phyloP scores from a whole-genome alignment of 139 green algal genomes.

The Chlorella sp. region DNA sequence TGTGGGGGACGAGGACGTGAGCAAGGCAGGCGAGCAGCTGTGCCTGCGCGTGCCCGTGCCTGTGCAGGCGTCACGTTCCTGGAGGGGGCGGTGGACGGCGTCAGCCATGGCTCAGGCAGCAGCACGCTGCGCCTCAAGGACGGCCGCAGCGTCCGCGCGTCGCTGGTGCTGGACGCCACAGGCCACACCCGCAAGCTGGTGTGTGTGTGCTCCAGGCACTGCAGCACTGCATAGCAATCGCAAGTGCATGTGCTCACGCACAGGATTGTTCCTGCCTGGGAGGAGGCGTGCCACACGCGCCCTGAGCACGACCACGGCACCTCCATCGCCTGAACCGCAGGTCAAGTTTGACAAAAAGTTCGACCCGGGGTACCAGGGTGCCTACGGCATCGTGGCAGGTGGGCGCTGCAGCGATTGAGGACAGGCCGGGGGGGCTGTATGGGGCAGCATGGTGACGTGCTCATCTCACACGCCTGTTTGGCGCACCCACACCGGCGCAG shows the following conservation, averaged over 20 bases:
- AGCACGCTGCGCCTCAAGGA: slow-evolving; percentile 48
- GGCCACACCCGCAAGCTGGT: slow-evolving; percentile 79
- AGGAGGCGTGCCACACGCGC: too few species aligned
- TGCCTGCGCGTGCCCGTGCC: background rate
- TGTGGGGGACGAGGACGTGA: background rate
- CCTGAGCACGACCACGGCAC: too few species aligned
- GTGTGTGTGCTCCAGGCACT: background rate
- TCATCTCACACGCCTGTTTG: too few species aligned
- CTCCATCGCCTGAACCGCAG: too few species aligned
- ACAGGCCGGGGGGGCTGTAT: too few species aligned
- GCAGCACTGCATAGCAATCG: too few species aligned
- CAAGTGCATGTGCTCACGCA: too few species aligned
- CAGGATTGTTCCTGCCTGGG: too few species aligned
- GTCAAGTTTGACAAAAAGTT: slow-evolving; percentile 87
- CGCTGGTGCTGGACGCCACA: slow-evolving; percentile 88
- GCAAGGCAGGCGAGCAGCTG: too few species aligned
- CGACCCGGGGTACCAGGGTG: slow-evolving; percentile 89
- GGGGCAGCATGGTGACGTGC: too few species aligned
- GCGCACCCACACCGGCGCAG: too few species aligned
- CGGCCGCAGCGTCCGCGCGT: slow-evolving; percentile 30
- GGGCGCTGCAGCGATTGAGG: background rate
- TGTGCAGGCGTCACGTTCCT: slow-evolving; percentile 40
- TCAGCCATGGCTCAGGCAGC: slow-evolving; percentile 45
- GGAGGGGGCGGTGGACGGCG: slow-evolving; percentile 49
- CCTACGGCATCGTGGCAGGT: slow-evolving; percentile 88